phyloP scores from a whole-genome alignment of 2,329 filamentous ascomycete genomes.

The Fusarium fujikuroi region DNA sequence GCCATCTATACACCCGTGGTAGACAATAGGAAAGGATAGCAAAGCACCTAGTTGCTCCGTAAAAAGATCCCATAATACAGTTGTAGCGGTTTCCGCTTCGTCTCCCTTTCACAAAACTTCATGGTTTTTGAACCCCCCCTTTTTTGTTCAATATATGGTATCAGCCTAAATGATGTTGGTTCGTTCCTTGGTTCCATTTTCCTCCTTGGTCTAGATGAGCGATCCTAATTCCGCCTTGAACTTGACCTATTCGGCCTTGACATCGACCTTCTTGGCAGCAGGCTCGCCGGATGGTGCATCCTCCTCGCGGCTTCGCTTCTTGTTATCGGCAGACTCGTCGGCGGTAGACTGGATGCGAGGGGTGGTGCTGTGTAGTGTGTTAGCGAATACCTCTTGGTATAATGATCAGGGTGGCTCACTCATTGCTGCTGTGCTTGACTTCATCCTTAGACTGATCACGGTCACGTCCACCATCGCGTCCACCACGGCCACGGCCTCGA shows the following conservation, averaged over 20 bases:
- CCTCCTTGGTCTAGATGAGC: background rate
- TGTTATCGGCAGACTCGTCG: conserved; percentile 52
- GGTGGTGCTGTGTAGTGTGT: conserved; percentile 34
- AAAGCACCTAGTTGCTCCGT: conserved; percentile 35
- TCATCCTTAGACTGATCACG: conserved; percentile 48
- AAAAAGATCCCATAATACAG: conserved; percentile 40
- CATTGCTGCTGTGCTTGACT: conserved; percentile 42
- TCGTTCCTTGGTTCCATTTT: conserved; percentile 4
- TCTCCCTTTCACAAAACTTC: conserved; percentile 2
- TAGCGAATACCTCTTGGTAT: conserved; percentile 6
- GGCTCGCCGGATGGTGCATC: conserved; percentile 57
- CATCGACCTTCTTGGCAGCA: conserved; percentile 71
- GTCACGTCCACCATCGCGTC: conserved; percentile 55
- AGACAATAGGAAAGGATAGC: conserved; percentile 26
- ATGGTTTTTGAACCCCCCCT: background rate
- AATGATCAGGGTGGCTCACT: conserved; percentile 32
- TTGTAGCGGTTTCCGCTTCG: conserved; percentile 26
- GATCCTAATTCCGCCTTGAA: conserved; percentile 53
- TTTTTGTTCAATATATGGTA: conserved; percentile 38
- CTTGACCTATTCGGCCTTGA: conserved; percentile 65
- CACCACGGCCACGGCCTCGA: conserved; percentile 54
- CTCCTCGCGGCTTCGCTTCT: conserved; percentile 67
- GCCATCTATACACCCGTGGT: conserved; percentile 25
- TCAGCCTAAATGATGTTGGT: conserved; percentile 19
- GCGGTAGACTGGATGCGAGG: conserved; percentile 60